Evolutionary conservation across 2,329 filamentous ascomycete species (phyloP).

Genomic region (Claviceps arundinis): DNA sequence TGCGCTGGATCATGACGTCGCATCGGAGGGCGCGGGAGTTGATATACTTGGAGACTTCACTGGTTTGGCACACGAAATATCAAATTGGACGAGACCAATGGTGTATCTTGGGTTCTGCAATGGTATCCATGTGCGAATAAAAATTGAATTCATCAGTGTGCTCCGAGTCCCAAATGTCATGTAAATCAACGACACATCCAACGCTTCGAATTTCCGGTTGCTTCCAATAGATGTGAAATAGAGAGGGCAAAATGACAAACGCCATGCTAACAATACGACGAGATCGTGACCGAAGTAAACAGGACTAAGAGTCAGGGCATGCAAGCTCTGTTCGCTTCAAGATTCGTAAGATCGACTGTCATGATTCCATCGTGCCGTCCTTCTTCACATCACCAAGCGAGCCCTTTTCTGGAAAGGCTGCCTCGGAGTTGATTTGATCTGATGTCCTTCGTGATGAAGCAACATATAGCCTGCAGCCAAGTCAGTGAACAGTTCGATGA

Average conservation of each 20-base stretch:
- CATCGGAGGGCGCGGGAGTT: no score
- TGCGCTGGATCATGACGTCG: no score
- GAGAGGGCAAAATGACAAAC: neutral
- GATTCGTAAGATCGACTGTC: neutral
- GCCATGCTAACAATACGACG: neutral
- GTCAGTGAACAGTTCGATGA: neutral
- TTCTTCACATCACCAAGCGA: neutral
- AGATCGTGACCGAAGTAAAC: neutral
- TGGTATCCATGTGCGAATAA: no score
- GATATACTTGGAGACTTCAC: no score
- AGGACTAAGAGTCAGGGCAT: neutral
- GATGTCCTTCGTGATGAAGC: neutral
- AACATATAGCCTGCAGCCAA: neutral
- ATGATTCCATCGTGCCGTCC: neutral
- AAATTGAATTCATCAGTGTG: neutral
- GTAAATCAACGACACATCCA: neutral
- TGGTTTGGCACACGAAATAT: no score
- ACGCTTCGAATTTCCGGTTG: neutral
- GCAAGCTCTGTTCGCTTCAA: neutral
- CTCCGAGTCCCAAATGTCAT: neutral
- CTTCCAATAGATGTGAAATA: neutral
- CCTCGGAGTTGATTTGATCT: neutral
- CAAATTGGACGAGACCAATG: no score
- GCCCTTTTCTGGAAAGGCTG: constrained; percentile 1
- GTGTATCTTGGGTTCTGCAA: no score